phyloP scores from a whole-genome alignment of 2,329 filamentous ascomycete species.

The Trichoderma citrinoviride region DNA sequence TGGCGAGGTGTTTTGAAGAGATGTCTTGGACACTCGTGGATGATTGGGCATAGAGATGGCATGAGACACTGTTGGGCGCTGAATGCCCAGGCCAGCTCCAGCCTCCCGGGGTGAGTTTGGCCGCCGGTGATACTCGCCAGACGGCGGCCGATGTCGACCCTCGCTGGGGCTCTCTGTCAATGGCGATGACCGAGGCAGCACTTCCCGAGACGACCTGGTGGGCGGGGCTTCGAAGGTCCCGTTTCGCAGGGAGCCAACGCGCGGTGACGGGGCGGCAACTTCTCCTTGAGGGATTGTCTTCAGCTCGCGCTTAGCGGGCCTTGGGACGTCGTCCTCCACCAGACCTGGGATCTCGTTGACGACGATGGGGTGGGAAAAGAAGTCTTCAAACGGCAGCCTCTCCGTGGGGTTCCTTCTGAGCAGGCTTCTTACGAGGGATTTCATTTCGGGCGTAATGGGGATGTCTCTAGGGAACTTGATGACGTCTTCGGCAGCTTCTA shows the following conservation, averaged over 20 bases:
- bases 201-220: constrained; percentile 44
- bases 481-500: constrained; percentile 81
- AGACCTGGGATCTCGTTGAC: constrained; percentile 74
- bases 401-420: constrained; percentile 84
- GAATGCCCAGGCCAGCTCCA: constrained; percentile 52
- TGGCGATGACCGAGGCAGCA: constrained; percentile 41
- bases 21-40: constrained; percentile 31
- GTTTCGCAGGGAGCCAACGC: constrained; percentile 35
- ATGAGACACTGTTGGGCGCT: constrained; percentile 46
- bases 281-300: constrained; percentile 36
- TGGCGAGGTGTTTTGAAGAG: constrained; percentile 30
- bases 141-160: constrained; percentile 33
- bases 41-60: constrained; percentile 50
- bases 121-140: constrained; percentile 32
- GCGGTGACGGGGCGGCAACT: constrained; percentile 30
- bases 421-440: constrained; percentile 73
- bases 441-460: constrained; percentile 71
- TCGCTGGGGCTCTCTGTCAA: constrained; percentile 45
- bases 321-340: constrained; percentile 70
- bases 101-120: constrained; percentile 47
- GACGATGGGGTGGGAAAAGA: constrained; percentile 75
- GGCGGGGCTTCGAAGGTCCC: constrained; percentile 36
- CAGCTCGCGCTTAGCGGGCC: constrained; percentile 37
- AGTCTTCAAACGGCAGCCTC: constrained; percentile 79
- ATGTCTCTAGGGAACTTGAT: constrained; percentile 79